Conservation (phyloP, 176 grass and related monocot species). For the Avena atlantica region DNA sequence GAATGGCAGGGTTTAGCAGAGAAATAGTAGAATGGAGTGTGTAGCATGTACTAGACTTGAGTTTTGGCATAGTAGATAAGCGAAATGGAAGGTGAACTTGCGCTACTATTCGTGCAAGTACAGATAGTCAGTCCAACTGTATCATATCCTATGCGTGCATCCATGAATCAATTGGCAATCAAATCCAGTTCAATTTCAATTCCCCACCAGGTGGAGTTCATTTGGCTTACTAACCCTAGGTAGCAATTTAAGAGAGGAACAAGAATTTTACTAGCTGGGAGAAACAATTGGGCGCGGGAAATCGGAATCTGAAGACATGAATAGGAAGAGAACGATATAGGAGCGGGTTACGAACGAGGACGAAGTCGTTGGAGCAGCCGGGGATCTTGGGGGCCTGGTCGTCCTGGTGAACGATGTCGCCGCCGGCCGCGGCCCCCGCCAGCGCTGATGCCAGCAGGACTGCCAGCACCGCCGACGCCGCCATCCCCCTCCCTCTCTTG, state of each 20-base stretch:
- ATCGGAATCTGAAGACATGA: background rate
- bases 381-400: slow-evolving; percentile 82
- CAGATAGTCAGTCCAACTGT: background rate
- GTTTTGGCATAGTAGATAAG: no score
- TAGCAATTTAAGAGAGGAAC: background rate
- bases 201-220: background rate
- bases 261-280: no score
- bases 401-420: slow-evolving; percentile 89
- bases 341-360: slow-evolving; percentile 50
- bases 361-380: slow-evolving; percentile 89
- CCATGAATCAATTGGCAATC: background rate
- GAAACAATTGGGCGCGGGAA: background rate
- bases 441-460: slow-evolving; percentile 49
- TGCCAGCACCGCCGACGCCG: slow-evolving; percentile 21
- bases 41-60: no score
- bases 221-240: background rate
- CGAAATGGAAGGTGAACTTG: no score
- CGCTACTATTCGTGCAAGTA: no score
- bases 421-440: slow-evolving; percentile 52
- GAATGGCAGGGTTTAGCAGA: background rate
- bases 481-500: background rate
- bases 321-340: background rate
- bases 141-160: background rate
- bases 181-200: background rate
- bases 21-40: background rate